These are phyloP conservation scores for Metarhizium rileyi DNA, from an alignment of 2,329 filamentous ascomycete genomes.

Conservation along the genomic window DNA sequence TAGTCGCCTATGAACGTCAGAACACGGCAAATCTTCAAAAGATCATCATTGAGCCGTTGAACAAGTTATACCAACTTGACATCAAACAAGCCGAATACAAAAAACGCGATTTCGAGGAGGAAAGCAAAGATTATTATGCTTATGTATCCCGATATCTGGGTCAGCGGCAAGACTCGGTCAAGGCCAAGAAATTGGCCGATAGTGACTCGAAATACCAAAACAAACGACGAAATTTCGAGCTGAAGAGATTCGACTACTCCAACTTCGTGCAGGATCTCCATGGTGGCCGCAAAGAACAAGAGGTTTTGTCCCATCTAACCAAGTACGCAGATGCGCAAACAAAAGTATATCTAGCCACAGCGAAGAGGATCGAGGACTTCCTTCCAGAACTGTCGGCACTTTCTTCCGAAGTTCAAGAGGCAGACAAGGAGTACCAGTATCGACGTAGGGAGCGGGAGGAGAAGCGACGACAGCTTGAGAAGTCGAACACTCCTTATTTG, in stretches of 20 bases:
- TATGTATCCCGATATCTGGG: slow-evolving; percentile 95
- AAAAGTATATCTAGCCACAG: slow-evolving; percentile 67
- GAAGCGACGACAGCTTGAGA: slow-evolving; percentile 82
- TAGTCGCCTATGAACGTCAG: slow-evolving; percentile 74
- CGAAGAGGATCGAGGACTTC: slow-evolving; percentile 79
- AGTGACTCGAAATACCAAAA: slow-evolving; percentile 94
- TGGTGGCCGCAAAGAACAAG: slow-evolving; percentile 95
- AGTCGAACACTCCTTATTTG: slow-evolving; percentile 64
- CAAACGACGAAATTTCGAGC: slow-evolving; percentile 88
- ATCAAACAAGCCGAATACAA: slow-evolving; percentile 97
- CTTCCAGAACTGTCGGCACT: slow-evolving; percentile 85
- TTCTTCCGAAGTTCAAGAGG: slow-evolving; percentile 78
- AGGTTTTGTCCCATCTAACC: slow-evolving; percentile 88
- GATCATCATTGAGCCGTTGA: slow-evolving; percentile 89
- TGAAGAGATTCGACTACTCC: slow-evolving; percentile 97
- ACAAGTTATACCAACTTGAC: slow-evolving; percentile 84
- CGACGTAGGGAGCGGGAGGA: slow-evolving; percentile 92
- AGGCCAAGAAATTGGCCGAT: slow-evolving; percentile 91
- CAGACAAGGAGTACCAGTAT: slow-evolving; percentile 94
- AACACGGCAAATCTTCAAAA: slow-evolving; percentile 80
- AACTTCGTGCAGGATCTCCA: slow-evolving; percentile 99
- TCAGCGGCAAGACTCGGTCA: slow-evolving; percentile 87
- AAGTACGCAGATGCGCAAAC: slow-evolving; percentile 90
- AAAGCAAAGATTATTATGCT: slow-evolving; percentile 96
- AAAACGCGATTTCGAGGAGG: slow-evolving; percentile 96